phyloP scores from a whole-genome alignment of 2,329 filamentous ascomycete species.

The Fragosphaeria purpurea region DNA sequence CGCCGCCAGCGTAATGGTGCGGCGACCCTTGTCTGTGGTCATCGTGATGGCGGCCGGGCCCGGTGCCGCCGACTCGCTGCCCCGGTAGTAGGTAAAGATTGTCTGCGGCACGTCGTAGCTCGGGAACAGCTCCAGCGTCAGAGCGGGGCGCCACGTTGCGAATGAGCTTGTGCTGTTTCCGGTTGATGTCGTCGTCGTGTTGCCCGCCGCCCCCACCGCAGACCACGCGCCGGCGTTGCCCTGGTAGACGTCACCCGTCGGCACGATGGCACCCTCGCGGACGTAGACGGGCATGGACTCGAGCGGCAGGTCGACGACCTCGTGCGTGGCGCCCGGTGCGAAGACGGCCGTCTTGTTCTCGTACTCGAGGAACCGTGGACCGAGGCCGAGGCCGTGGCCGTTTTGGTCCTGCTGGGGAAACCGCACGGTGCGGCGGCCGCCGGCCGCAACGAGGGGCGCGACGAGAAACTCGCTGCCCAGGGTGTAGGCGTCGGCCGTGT shows the following conservation, averaged over 20 bases:
- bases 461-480: conserved; percentile 24
- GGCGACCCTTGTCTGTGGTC: background rate
- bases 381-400: background rate
- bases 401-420: conserved; percentile 16
- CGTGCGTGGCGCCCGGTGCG: conserved; percentile 11
- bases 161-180: background rate
- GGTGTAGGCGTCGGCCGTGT: conserved; percentile 20
- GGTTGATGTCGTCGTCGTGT: too few relatives aligned
- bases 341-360: conserved; percentile 19
- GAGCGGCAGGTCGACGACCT: conserved; percentile 11
- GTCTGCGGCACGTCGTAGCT: conserved; percentile 14
- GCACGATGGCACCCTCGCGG: conserved; percentile 22
- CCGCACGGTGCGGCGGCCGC: conserved; percentile 19
- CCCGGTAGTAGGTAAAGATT: conserved; percentile 6
- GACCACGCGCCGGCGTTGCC: conserved; percentile 17
- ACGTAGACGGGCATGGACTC: conserved; percentile 23
- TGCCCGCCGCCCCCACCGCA: too few relatives aligned
- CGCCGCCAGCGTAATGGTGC: background rate
- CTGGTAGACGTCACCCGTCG: conserved; percentile 22
- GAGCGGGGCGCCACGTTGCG: conserved; percentile 17
- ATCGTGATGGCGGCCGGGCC: background rate
- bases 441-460: conserved; percentile 21
- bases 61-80: conserved; percentile 2
- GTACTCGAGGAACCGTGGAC: conserved; percentile 23
- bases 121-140: conserved; percentile 23